Percentiles rank a stretch among this genome's conserved stretches.
phyloP scores from a whole-genome alignment of 108 stramenopile genomes.

The Fistulifera solaris region DNA sequence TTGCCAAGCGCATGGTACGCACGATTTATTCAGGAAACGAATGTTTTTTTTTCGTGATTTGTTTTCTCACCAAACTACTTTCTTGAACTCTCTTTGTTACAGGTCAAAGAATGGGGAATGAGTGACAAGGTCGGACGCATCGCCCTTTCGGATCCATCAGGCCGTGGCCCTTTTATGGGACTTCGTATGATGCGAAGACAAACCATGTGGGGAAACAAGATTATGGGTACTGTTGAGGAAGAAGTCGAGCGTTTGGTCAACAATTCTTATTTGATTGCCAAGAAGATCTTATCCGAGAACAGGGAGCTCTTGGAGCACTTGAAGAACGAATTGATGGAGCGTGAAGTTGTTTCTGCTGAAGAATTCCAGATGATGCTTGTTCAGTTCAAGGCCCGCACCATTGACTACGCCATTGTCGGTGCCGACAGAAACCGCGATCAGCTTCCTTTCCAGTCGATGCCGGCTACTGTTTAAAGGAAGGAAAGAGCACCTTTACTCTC shows the following conservation, averaged over 20 bases:
- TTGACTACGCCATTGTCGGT: slow-evolving; percentile 67
- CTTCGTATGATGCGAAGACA: slow-evolving; percentile 45
- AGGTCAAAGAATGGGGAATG: slow-evolving; percentile 92
- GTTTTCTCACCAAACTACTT: no score
- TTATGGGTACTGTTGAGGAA: slow-evolving; percentile 62
- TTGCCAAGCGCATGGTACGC: slow-evolving; percentile 85
- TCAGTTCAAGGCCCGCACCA: slow-evolving; percentile 62
- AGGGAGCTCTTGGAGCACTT: slow-evolving; percentile 74
- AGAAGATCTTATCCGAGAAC: slow-evolving; percentile 80
- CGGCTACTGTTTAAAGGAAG: slow-evolving; percentile 27
- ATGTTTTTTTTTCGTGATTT: no score
- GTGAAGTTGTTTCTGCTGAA: slow-evolving; percentile 89
- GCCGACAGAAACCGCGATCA: slow-evolving; percentile 54
- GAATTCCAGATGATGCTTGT: slow-evolving; percentile 92
- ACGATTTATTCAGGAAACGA: no score
- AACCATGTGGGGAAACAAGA: slow-evolving; percentile 71
- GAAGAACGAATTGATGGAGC: slow-evolving; percentile 69
- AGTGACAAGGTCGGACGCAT: slow-evolving; percentile 85
- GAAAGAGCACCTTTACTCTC: not conserved
- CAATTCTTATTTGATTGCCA: slow-evolving; percentile 82
- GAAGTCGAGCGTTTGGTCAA: slow-evolving; percentile 94
- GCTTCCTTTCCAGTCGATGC: slow-evolving; percentile 75
- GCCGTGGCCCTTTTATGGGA: slow-evolving; percentile 71
- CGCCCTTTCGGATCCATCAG: slow-evolving; percentile 53
- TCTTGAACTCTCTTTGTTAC: no score